A percentile compares a stretch with the other conserved stretches of the same genome.
Evolutionary conservation across 306 rosid species (phyloP).

Genomic region (Sphenostylis stenocarpa): DNA sequence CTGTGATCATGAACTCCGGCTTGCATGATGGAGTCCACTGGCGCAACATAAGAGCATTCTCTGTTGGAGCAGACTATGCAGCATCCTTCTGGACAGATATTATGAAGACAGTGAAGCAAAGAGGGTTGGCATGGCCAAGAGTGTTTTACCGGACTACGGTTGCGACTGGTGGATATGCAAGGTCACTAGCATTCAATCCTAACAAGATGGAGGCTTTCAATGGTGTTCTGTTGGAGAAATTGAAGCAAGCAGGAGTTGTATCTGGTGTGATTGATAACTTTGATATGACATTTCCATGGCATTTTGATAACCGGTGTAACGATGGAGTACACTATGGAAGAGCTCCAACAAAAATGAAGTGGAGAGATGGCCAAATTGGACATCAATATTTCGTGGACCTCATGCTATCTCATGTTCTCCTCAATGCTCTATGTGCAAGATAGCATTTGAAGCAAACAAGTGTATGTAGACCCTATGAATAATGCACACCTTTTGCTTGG

Average conservation of each 20-base stretch:
- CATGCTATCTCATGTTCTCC: constrained; percentile 86
- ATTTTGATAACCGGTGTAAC: constrained; percentile 83
- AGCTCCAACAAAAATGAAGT: constrained; percentile 72
- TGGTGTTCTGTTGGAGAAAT: constrained; percentile 68
- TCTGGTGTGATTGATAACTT: constrained; percentile 84
- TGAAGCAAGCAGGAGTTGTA: constrained; percentile 61
- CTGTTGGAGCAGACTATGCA: constrained; percentile 72
- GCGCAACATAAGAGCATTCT: constrained; percentile 65
- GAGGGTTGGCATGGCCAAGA: constrained; percentile 69
- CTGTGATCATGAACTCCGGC: constrained; percentile 90
- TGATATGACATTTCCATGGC: constrained; percentile 97
- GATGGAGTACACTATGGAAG: constrained; percentile 99
- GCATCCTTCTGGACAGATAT: constrained; percentile 82
- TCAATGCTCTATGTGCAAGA: constrained; percentile 68
- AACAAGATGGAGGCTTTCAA: constrained; percentile 91
- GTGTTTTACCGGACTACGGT: constrained; percentile 76
- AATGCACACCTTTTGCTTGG: not conserved
- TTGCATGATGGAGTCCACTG: constrained; percentile 87
- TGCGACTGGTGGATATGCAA: constrained; percentile 92
- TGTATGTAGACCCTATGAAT: not conserved
- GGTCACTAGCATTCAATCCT: constrained; percentile 79
- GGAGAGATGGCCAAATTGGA: constrained; percentile 91
- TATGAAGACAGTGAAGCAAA: constrained; percentile 53
- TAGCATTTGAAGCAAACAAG: constrained; percentile 11
- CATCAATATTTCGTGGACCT: constrained; percentile 94